Base-by-base conservation (phyloP, 768 basidiomycete genomes). In the Trametes villosa region DNA sequence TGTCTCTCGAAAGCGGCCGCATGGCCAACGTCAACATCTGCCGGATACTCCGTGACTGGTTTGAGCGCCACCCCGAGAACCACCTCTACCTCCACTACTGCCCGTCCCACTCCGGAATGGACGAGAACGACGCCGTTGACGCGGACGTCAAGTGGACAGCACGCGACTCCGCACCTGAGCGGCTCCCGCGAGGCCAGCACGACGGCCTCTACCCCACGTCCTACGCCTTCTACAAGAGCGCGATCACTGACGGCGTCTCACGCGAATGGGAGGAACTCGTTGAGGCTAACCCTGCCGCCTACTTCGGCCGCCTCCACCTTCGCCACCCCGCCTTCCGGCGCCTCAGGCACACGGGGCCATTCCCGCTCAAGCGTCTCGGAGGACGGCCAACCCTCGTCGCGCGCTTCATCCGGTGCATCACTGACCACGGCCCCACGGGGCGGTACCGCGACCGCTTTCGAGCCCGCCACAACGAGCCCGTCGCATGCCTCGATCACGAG, bases 381-480 rank as follows among this genome's bases (percentile, higher is more conserved):
- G 49, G 49, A n/a, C 30, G 49, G 4, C 49, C 49, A 8, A 24
- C 20, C 4, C 38, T 53, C 3, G 38, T 30, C 8, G 36, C 38
- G 5, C 51, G 51, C 3, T 53, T 53, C 38, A 29, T 53, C 17
- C 51, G 51, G 4, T 53, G 51, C 38, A 27, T 53, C 38, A 40
- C 38, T 9, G 18, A 41, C 27, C 36, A 53, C 38, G 38, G 29
- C 7, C 51, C 51, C 12, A 53, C 51, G 2, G 51, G 51, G 5
- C 38, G 31, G 4, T 40, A 53, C n/a, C 51, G 51, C 22, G 51
- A 53, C 24, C 51, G 51, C 51, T 53, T 53, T 38, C 51, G 51
- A 8, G 13, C 8, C 12, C 51, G 38, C 7, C 38, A 29, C 38
- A 9, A 27, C 9, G 51, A 41, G 24, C 24, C 22, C n/a, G 41